A percentile compares a stretch with the other conserved stretches of the same genome.
These are phyloP conservation scores for Cutaneotrichosporon dermatis DNA, from an alignment of 1,284 basidiomycete species.

Conservation along the genomic window DNA sequence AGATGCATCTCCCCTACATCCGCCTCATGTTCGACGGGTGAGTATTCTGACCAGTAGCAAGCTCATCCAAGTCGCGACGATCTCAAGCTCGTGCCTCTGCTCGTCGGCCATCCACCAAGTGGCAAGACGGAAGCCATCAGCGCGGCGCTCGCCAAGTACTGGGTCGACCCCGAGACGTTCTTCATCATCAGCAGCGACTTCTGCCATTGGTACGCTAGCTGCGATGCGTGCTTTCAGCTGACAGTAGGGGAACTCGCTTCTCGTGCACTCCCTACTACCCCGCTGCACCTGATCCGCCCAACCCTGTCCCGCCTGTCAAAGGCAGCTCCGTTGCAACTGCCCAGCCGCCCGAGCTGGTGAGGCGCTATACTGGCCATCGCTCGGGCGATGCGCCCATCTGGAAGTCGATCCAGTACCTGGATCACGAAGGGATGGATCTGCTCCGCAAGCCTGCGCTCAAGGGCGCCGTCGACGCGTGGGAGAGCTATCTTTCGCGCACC, in stretches of 20 bases:
- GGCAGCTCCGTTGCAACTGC: background rate
- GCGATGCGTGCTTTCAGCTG: background rate
- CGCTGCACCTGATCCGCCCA: slow-evolving; percentile 53
- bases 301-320: slow-evolving; percentile 51
- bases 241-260: slow-evolving; percentile 77
- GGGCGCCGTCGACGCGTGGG: slow-evolving; percentile 62
- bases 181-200: slow-evolving; percentile 94
- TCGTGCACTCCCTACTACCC: slow-evolving; percentile 88
- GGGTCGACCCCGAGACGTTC: slow-evolving; percentile 70
- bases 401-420: slow-evolving; percentile 52
- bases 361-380: slow-evolving; percentile 52
- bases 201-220: slow-evolving; percentile 77
- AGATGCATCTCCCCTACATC: slow-evolving; percentile 95
- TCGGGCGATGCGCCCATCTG: slow-evolving; percentile 64
- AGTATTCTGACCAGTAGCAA: slow-evolving; percentile 18
- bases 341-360: slow-evolving; percentile 38
- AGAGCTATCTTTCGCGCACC: slow-evolving; percentile 70
- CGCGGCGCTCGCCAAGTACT: slow-evolving; percentile 69
- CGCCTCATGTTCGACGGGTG: slow-evolving; percentile 79
- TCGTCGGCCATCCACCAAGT: slow-evolving; percentile 76
- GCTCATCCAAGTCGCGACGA: slow-evolving; percentile 50
- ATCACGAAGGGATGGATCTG: slow-evolving; percentile 42
- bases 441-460: slow-evolving; percentile 36
- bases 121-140: slow-evolving; percentile 63
- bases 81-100: slow-evolving; percentile 80